Evolutionary conservation across 495 filamentous ascomycete genomes (phyloP), one percentile per base, ranked within the genome.

Genomic region (Hypoxylon intermedium): DNA sequence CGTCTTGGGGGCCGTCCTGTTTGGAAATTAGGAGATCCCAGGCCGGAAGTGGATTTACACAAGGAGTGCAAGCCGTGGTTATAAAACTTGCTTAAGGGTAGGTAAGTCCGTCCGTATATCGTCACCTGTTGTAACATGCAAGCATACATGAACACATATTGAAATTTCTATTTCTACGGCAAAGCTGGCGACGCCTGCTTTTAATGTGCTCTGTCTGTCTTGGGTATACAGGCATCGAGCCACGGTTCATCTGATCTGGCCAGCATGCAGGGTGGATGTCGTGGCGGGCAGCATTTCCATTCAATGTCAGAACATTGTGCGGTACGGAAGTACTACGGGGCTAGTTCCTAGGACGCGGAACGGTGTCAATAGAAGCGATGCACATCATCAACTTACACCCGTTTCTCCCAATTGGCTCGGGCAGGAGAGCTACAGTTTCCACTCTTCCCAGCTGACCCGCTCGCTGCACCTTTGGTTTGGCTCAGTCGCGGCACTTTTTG

Each of bases 211-310:
- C n/a, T n/a, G 24, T 41, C 18, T 53, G 53, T 49, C 54, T 46
- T 58, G 13, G 54, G 20, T 11, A 19, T 20, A 5, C 26, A 7
- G 18, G 6, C 40, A 36, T 45, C 47, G 55, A 50, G 52, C 51
- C 55, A 52, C 51, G 62, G 62, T 60, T 60, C 62, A 65, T 65
- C 62, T 65, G 62, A 65, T 65, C 62, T 65, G 50, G 56, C 62
- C 51, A 60, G 45, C 56, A 65, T 60, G 62, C 46, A 65, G 16
- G 36, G 57, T 60, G 45, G 51, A 47, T 65, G 62, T 65, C 62
- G 62, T 65, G 62, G 62, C 62, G 62, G n/a, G 62, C 34, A 56
- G 51, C 33, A 38, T 42, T 65, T 60, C 62, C 62, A 65, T 65
- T 67, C n/a, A n/a, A n/a, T n/a, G n/a, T n/a, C n/a, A 55, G 44